Evolutionary conservation across 2,329 filamentous ascomycete species (phyloP).

Genomic region (Pseudogymnoascus sp.): DNA sequence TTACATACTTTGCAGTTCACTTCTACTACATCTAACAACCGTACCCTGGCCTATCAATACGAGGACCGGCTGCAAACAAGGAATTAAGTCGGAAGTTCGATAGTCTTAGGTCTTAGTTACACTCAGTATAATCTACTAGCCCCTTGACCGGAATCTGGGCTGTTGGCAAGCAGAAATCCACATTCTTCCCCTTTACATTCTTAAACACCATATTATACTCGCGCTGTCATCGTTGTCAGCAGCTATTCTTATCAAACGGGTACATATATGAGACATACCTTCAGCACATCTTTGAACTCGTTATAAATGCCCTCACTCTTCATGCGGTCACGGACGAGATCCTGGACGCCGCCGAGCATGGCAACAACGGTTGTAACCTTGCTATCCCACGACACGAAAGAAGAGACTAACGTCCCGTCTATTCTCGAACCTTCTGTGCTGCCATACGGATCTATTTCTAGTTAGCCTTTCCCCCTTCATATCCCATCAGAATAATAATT

Average conservation of each 20-base stretch:
- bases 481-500: not conserved
- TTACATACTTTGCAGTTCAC: too few relatives aligned
- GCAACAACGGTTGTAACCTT: slow-evolving; percentile 37
- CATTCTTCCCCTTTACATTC: slow-evolving; percentile 11
- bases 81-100: not conserved
- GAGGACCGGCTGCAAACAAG: too few relatives aligned
- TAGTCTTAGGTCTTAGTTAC: slow-evolving; percentile 8
- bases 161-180: slow-evolving; percentile 12
- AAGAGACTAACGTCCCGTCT: slow-evolving; percentile 34
- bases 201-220: slow-evolving; percentile 12
- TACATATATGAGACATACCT: not conserved
- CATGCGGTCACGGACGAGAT: slow-evolving; percentile 34
- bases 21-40: too few relatives aligned
- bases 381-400: slow-evolving; percentile 38
- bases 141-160: slow-evolving; percentile 1
- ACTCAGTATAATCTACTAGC: slow-evolving; percentile 10
- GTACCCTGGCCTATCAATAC: not conserved
- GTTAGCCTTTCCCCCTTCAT: not conserved
- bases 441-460: slow-evolving; percentile 31
- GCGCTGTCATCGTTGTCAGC: not conserved
- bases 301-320: slow-evolving; percentile 33
- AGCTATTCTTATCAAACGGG: not conserved
- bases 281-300: slow-evolving; percentile 27
- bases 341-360: slow-evolving; percentile 33
- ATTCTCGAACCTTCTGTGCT: slow-evolving; percentile 36